Base-by-base conservation (phyloP, 768 basidiomycete species). In the Serendipita vermifera region DNA sequence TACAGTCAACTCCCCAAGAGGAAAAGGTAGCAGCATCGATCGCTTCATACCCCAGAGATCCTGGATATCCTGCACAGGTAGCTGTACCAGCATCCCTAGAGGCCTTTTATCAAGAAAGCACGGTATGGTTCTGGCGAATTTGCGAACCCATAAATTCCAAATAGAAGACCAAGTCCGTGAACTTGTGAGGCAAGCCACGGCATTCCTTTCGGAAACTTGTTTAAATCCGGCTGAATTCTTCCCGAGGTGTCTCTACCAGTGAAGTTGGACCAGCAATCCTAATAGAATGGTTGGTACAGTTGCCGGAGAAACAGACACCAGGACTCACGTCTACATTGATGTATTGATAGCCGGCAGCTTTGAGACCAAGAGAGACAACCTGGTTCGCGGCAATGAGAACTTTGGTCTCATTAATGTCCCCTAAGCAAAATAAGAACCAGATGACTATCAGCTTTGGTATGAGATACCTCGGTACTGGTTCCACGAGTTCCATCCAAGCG, bases 1-100 rank as follows among this genome's bases (percentile, higher is more conserved):
- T 40, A 68, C 68, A 78, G 59, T 80, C 78, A 38, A 80, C 70
- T 4, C 75, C 76, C 79, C 79, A 80, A 26, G 69, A 70, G 54
- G 62, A 68, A 61, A 75, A 80, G 3, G 78, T 77, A 20, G 70
- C 65, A 1, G 77, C 79, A 64, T 79, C 79, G 32, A 74, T 65
- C 9, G 51, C 59, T 60, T 80, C 79, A 46, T 69, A 67, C 13
- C 75, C 76, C 11, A 79, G 63, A 1, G 78, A 79, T n/a, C 71
- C 78, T n/a, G 78, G 78, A 61, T 63, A 80, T 24, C 76, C 76
- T 26, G 76, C 71, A 55, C 78, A 80, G 2, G 78, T 80, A 4
- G 64, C 62, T 0, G 72, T 75, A 2, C 78, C 78, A 15, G 77
- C 76, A 60, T 79, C 78, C 59, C 77, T 78, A 55, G 33, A 58